Evolutionary conservation across 108 stramenopile species (phyloP).

Genomic region (Craspedostauros australis): DNA sequence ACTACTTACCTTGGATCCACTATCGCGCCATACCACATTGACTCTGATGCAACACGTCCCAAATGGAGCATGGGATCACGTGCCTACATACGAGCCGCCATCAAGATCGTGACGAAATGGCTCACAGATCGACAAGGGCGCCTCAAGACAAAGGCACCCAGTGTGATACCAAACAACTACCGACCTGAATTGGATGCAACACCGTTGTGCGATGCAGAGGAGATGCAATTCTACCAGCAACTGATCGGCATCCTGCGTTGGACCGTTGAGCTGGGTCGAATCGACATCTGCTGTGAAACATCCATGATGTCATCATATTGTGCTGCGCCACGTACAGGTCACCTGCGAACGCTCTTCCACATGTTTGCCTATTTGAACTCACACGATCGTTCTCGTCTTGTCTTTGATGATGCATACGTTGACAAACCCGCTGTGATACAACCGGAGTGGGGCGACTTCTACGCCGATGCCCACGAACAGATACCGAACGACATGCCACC

Average conservation of each 20-base stretch:
- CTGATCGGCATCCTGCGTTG: conserved; percentile 36
- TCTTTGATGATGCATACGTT: conserved; percentile 28
- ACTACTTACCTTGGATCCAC: conserved; percentile 30
- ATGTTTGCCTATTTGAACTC: conserved; percentile 13
- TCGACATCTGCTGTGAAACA: conserved; percentile 31
- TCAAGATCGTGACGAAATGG: conserved; percentile 14
- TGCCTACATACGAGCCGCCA: conserved; percentile 24
- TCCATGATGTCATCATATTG: no score
- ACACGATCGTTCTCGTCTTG: conserved; percentile 14
- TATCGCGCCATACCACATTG: not conserved
- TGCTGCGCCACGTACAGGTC: no score
- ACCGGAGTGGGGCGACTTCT: no score
- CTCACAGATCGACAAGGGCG: conserved; percentile 10
- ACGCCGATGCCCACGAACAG: no score
- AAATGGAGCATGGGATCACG: conserved; percentile 9
- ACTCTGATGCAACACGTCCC: conserved; percentile 9
- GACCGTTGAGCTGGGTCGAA: conserved; percentile 35
- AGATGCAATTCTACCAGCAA: conserved; percentile 3
- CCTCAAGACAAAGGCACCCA: conserved; percentile 11
- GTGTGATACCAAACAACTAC: conserved; percentile 14
- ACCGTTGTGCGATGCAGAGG: not conserved
- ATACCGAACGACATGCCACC: no score
- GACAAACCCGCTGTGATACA: no score
- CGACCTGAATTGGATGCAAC: conserved; percentile 8
- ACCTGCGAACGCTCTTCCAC: conserved; percentile 26